phyloP scores from a whole-genome alignment of 257 asterid genomes.

The Petunia secreta region DNA sequence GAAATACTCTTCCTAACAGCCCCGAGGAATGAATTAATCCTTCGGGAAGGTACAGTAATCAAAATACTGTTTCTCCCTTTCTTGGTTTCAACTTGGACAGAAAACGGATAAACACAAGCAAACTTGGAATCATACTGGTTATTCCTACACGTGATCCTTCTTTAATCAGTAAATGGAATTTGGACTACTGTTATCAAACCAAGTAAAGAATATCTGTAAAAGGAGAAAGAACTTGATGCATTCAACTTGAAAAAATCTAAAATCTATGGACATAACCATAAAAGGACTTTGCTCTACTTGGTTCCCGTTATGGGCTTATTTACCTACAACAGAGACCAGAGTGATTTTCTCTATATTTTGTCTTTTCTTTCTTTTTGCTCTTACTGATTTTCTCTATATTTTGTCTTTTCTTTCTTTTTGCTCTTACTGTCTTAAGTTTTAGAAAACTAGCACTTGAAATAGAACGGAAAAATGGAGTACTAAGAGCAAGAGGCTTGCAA shows the following conservation, averaged over 20 bases:
- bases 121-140: constrained; percentile 4
- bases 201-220: neutral
- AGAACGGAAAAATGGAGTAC: constrained; percentile 16
- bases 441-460: constrained; percentile 9
- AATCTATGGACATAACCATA: neutral
- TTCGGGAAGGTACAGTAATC: neutral
- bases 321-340: neutral
- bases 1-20: no score
- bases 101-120: constrained; percentile 15
- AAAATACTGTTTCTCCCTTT: neutral
- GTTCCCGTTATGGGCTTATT: neutral
- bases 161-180: neutral
- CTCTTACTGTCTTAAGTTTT: neutral
- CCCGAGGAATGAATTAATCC: neutral
- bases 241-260: constrained; percentile 3
- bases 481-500: neutral
- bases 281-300: neutral
- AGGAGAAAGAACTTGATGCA: constrained; percentile 2
- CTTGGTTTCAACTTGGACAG: constrained; percentile 2
- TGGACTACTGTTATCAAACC: neutral
- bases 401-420: neutral
- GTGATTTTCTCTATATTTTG: neutral
- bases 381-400: no score
- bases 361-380: neutral
- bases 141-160: neutral